Percentiles rank a stretch among this genome's conserved stretches.
phyloP scores from a whole-genome alignment of 1,139 yeast genomes.

The Yamadazyma aaseri region DNA sequence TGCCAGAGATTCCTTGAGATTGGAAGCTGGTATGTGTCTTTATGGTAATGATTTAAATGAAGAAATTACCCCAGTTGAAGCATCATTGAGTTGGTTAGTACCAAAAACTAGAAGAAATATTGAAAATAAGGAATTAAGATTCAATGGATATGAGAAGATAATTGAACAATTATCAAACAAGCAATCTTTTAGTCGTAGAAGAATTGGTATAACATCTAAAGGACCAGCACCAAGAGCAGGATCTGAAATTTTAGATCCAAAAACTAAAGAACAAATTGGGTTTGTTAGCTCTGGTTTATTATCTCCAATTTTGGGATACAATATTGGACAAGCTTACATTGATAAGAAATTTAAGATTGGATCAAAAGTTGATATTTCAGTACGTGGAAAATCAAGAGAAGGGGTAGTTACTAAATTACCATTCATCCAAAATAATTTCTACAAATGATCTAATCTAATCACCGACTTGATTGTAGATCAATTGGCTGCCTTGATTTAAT shows the following conservation, averaged over 20 bases:
- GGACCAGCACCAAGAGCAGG: slow-evolving; percentile 96
- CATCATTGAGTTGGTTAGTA: slow-evolving; percentile 84
- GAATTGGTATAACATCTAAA: slow-evolving; percentile 70
- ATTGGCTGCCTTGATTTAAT: too few species aligned
- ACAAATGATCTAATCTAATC: slow-evolving; percentile 32
- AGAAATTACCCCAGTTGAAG: slow-evolving; percentile 82
- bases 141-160: slow-evolving; percentile 77
- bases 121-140: slow-evolving; percentile 38
- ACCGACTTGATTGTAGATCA: too few species aligned
- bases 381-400: slow-evolving; percentile 79
- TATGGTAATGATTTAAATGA: slow-evolving; percentile 91
- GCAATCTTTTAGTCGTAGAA: slow-evolving; percentile 52
- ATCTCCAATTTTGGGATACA: slow-evolving; percentile 82
- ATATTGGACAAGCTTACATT: slow-evolving; percentile 90
- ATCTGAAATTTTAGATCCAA: slow-evolving; percentile 58
- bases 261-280: slow-evolving; percentile 60
- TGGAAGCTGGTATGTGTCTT: slow-evolving; percentile 98
- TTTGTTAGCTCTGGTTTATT: slow-evolving; percentile 85
- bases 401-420: slow-evolving; percentile 81
- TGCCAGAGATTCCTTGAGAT: slow-evolving; percentile 90
- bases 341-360: slow-evolving; percentile 78
- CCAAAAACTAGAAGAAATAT: slow-evolving; percentile 72
- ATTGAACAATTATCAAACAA: slow-evolving; percentile 70
- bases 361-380: slow-evolving; percentile 68
- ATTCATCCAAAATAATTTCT: slow-evolving; percentile 72